phyloP scores from a whole-genome alignment of 2,329 filamentous ascomycete genomes.

The Myriosclerotinia scirpicola region DNA sequence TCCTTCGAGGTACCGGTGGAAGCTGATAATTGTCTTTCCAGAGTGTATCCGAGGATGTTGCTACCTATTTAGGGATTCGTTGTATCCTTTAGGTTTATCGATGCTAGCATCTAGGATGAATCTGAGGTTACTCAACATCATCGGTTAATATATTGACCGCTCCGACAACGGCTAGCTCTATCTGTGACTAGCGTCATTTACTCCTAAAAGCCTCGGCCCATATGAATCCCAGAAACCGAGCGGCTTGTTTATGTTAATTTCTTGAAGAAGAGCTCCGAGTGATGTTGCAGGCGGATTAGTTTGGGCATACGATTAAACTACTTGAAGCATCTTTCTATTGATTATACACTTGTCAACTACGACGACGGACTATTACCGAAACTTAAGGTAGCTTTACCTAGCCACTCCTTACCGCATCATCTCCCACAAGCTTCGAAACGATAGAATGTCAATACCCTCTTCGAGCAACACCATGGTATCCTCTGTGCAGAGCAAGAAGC shows the following conservation, averaged over 20 bases:
- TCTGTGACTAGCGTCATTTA: background rate
- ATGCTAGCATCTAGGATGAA: background rate
- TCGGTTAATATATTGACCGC: slow-evolving; percentile 3
- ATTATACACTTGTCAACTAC: slow-evolving; percentile 3
- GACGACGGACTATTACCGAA: background rate
- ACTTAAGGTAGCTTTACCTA: background rate
- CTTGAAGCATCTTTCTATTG: background rate
- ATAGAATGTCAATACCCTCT: slow-evolving; percentile 13
- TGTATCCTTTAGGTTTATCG: background rate
- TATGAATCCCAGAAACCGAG: background rate
- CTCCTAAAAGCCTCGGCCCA: slow-evolving; percentile 10
- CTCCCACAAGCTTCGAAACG: background rate
- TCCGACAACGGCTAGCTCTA: background rate
- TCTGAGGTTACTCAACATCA: background rate
- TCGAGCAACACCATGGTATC: slow-evolving; percentile 8
- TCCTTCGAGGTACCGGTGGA: no score
- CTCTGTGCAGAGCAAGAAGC: slow-evolving; percentile 40
- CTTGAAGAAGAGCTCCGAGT: background rate
- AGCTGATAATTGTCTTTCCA: background rate
- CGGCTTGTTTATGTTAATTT: background rate
- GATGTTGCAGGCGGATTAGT: slow-evolving; percentile 1
- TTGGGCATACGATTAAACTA: background rate
- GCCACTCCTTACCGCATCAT: slow-evolving; percentile 4
- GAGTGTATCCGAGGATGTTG: no score
- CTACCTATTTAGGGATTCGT: no score